A percentile compares a stretch with the other conserved stretches of the same genome.
These are phyloP conservation scores for Lactarius deliciosus DNA, from an alignment of 768 basidiomycete genomes.

Conservation along the genomic window DNA sequence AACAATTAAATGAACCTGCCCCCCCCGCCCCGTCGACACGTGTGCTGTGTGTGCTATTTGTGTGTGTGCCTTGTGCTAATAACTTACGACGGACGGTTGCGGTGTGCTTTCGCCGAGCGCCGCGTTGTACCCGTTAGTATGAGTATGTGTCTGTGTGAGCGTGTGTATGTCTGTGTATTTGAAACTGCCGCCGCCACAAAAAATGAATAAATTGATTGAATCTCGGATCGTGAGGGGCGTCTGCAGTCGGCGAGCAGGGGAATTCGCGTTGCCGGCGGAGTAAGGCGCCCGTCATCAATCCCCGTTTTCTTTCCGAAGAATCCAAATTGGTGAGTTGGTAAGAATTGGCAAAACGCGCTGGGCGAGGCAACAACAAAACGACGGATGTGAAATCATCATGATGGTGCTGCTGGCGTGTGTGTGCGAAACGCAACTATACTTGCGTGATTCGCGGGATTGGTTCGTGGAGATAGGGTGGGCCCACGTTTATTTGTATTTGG, in stretches of 20 bases:
- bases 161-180: neutral
- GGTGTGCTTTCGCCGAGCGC: neutral
- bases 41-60: too few species aligned
- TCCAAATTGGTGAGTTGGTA: too few species aligned
- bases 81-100: neutral
- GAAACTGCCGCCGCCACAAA: slow-evolving; percentile 2
- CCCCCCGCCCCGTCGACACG: neutral
- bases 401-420: neutral
- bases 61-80: neutral
- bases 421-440: neutral
- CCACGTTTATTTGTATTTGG: neutral
- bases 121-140: neutral
- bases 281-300: neutral
- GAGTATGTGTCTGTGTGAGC: neutral
- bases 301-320: slow-evolving; percentile 6
- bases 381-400: neutral
- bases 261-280: neutral
- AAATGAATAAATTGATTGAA: neutral
- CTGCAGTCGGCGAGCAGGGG: neutral
- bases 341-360: neutral
- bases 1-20: neutral
- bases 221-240: neutral
- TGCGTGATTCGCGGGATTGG: slow-evolving; percentile 26
- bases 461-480: slow-evolving; percentile 17
- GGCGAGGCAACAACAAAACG: neutral